A percentile compares a stretch with the other conserved stretches of the same genome.
Evolutionary conservation across 192 early-diverging fungal genomes (phyloP).

Genomic region (Hyaloraphidium curvatum): DNA sequence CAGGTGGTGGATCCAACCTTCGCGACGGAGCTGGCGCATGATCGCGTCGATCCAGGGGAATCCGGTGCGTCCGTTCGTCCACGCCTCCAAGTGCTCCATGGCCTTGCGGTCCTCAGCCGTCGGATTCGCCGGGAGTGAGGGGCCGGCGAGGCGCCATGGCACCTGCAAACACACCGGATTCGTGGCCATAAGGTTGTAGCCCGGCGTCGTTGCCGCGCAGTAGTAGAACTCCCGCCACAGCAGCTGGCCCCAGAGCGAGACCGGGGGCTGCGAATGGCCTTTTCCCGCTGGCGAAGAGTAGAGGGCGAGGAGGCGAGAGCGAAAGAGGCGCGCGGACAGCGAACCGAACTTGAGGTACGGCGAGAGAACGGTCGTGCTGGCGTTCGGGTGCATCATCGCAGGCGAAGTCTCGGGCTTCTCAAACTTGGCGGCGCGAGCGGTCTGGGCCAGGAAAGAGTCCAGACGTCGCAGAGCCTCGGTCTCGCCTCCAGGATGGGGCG

Average conservation of each 20-base stretch:
- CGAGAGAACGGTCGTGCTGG: slow-evolving; percentile 11
- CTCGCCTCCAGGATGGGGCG: background rate
- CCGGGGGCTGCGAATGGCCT: slow-evolving; percentile 2
- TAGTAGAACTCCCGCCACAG: slow-evolving; percentile 13
- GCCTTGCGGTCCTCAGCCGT: background rate
- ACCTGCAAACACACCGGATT: slow-evolving; percentile 9
- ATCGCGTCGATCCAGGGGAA: slow-evolving; percentile 19
- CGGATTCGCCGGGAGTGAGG: no score
- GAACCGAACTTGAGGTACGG: slow-evolving; percentile 14
- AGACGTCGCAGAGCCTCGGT: background rate
- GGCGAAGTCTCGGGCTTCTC: slow-evolving; percentile 14
- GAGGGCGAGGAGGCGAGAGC: background rate
- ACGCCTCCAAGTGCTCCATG: background rate
- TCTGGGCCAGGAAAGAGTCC: background rate
- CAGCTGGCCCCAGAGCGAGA: slow-evolving; percentile 2
- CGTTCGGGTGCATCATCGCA: slow-evolving; percentile 2
- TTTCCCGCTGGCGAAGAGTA: background rate
- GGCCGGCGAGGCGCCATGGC: background rate
- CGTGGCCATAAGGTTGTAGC: slow-evolving; percentile 1
- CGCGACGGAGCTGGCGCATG: slow-evolving; percentile 13
- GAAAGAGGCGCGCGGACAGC: slow-evolving; percentile 5
- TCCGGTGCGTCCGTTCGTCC: slow-evolving; percentile 9
- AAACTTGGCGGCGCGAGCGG: slow-evolving; percentile 7
- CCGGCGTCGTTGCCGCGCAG: background rate
- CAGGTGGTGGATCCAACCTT: slow-evolving; percentile 20